These are phyloP conservation scores for Solanum hybrid DNA, from an alignment of 305 asterid species.

Conservation along the genomic window DNA sequence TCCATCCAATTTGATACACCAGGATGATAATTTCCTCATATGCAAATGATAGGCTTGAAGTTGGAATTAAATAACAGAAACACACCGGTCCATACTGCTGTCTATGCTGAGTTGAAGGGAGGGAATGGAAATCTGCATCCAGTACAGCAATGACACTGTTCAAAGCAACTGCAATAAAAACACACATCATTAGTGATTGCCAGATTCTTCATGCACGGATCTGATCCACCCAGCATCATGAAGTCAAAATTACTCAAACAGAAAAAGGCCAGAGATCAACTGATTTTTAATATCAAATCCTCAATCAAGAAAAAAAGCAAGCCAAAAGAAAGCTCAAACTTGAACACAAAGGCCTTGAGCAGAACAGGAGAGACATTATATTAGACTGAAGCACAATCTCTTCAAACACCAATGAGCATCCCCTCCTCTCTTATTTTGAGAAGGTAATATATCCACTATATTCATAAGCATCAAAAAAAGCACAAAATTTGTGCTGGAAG, in stretches of 20 bases:
- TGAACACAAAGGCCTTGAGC: not conserved
- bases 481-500: not conserved
- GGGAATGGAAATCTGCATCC: slow-evolving; percentile 97
- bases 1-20: not conserved
- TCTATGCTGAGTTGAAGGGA: slow-evolving; percentile 90
- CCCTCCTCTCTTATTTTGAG: not conserved
- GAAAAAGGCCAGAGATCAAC: not conserved
- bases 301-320: not conserved
- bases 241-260: not conserved
- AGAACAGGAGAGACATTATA: not conserved
- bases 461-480: not conserved
- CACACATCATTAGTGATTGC: slow-evolving; percentile 15
- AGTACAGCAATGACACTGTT: slow-evolving; percentile 92
- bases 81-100: slow-evolving; percentile 99
- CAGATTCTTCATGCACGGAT: not conserved
- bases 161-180: slow-evolving; percentile 58
- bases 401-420: not conserved
- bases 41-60: slow-evolving; percentile 4
- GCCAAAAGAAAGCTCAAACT: not conserved
- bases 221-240: not conserved
- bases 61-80: slow-evolving; percentile 16
- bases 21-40: not conserved
- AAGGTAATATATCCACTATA: not conserved
- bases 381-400: not conserved
- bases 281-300: not conserved